phyloP scores from a whole-genome alignment of 768 basidiomycete genomes.

The Mycena pura region DNA sequence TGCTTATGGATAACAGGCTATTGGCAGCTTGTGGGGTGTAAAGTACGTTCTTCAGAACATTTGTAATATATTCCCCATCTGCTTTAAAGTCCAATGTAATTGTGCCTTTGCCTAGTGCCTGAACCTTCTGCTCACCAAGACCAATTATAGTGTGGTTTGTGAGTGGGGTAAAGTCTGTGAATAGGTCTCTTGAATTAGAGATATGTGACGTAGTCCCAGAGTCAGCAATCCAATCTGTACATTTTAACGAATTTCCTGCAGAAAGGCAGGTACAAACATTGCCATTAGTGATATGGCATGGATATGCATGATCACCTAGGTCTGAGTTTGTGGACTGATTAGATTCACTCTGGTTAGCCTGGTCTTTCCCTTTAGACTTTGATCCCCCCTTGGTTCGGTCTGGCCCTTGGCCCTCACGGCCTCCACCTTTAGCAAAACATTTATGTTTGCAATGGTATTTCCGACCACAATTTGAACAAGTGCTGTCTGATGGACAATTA shows the following conservation, averaged over 20 bases:
- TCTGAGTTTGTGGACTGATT: not conserved
- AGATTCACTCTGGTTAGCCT: not conserved
- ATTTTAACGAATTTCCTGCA: not conserved
- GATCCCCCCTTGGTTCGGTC: not conserved
- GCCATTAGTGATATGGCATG: too few relatives aligned
- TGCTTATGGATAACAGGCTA: not conserved
- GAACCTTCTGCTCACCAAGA: not conserved
- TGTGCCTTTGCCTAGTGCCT: not conserved
- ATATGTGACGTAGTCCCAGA: not conserved
- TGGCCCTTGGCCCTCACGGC: not conserved
- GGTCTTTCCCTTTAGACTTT: not conserved
- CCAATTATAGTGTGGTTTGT: not conserved
- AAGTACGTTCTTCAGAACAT: not conserved
- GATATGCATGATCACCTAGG: not conserved
- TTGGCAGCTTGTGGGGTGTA: not conserved
- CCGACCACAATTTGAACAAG: not conserved
- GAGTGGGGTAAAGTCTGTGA: not conserved
- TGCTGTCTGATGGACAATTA: not conserved
- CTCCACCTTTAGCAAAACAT: not conserved
- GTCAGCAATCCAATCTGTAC: not conserved
- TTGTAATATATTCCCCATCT: constrained; percentile 1
- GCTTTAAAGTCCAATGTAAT: not conserved
- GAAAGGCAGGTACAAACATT: not conserved
- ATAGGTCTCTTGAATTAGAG: not conserved
- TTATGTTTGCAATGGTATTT: constrained; percentile 1